Evolutionary conservation across 1,139 yeast species (phyloP), one percentile per base, ranked within the genome.

Genomic region (Lodderomyces theae): DNA sequence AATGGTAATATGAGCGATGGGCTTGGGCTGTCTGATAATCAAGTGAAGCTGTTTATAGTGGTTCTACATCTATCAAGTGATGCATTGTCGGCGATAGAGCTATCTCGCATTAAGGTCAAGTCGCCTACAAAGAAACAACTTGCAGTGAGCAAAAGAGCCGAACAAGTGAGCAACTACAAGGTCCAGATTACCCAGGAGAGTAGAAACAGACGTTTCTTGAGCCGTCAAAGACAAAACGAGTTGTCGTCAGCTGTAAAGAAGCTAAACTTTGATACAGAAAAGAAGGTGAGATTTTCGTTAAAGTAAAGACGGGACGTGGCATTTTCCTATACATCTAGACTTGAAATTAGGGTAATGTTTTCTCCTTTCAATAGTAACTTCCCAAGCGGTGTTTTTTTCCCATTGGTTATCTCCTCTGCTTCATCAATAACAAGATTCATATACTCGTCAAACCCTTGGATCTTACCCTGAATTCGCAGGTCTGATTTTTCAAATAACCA

Each of bases 381-480:
- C 15, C 77, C 77, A 42, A 72, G 50, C 56, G 65, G 41, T 32
- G 63, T 68, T 40, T 56, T 57, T 9, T 66, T 50, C n/a, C 80
- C 77, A 41, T 60, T 60, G 49, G 73, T 56, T 54, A 85, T 66
- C 53, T 92, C 96, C 13, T 76, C 73, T 0, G 97, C 96, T 43
- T 89, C 92, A 45, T 87, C 96, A 11, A 94, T 66, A n/a, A 90
- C 97, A 13, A 94, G 65, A 56, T 94, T 94, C 98, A 94, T 92
- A 56, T 89, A 92, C 65, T 94, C 98, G 61, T 94, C 99, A 62
- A 94, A 92, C 1, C 99, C 99, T 53, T 79, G 72, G 37, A 92
- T 83, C 49, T 76, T 79, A 1, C 98, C 98, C 51, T 86, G 89
- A 22, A 94, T 78, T 47, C 95, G 72, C 51, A 77, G 73, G 25